Percentiles rank a stretch among this genome's conserved stretches.
Conservation (phyloP, 305 asterid species). For the Rubia tinctorum region DNA sequence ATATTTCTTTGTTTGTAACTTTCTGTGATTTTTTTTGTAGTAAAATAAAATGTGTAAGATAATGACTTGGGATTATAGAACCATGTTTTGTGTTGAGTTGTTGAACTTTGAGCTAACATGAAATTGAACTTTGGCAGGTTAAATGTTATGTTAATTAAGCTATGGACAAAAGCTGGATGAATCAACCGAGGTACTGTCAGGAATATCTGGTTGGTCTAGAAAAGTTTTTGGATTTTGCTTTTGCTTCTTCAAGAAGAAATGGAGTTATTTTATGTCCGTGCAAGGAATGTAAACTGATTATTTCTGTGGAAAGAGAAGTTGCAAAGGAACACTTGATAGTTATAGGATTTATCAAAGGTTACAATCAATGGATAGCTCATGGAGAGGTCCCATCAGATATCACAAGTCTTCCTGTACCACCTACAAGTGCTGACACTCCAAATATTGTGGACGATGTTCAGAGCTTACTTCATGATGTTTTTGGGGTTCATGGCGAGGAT, state of each 20-base stretch:
- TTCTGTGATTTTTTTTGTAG: no score
- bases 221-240: background rate
- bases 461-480: background rate
- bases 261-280: slow-evolving; percentile 6
- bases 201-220: background rate
- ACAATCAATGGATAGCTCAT: background rate
- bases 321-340: background rate
- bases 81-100: no score
- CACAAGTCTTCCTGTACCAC: background rate
- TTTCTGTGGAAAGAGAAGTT: background rate
- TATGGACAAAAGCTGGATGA: background rate
- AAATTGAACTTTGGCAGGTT: background rate
- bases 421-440: background rate
- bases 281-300: background rate
- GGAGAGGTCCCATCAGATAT: background rate
- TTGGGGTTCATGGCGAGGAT: background rate
- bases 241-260: background rate
- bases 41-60: no score
- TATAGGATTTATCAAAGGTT: background rate
- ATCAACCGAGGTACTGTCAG: background rate
- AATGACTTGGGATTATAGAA: background rate
- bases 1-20: no score
- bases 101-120: background rate
- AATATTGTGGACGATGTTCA: background rate
- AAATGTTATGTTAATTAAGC: background rate